Evolutionary conservation across 2,329 filamentous ascomycete genomes (phyloP), one percentile per base, ranked within the genome.

Genomic region (Calycina herbarum): DNA sequence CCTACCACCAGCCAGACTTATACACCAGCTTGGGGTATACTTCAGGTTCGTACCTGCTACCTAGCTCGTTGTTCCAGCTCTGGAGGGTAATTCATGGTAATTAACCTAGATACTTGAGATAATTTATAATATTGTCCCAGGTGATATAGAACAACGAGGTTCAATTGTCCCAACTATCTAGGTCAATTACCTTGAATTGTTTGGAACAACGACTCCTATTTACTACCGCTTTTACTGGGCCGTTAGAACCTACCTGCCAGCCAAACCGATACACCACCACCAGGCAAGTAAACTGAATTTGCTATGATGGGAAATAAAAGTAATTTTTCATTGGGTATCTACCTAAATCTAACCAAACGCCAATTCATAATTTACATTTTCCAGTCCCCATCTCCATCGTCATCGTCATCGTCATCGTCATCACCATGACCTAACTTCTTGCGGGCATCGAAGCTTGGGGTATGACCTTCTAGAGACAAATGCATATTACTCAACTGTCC

Each of bases 401-500:
- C 63, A 33, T 71, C 72, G 8, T 63, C 63, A 33, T 71, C 72
- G 8, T 67, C 59, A 56, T 71, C 72, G 8, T 67, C 70, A 13
- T 66, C 64, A 17, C 66, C 59, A 56, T 70, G 57, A 42, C 67
- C 31, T n/a, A 65, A 67, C n/a, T 69, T 54, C 29, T 57, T 71
- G 11, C 64, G 64, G 61, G 60, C 66, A 13, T 67, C 71, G 60
- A 74, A 76, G 29, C 61, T 73, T 33, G 71, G 64, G 51, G 70
- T 73, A 64, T 77, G 69, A 2, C 75, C 75, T 63, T 77, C 75
- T 13, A 76, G 59, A 24, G 63, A 66, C 40, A 77, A 65, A 69
- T 77, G 75, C 63, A 74, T 67, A 17, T 67, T 71, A 56, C 72
- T 73, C 64, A 76, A 61, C 60, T 67, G 69, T 2, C 67, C 71